Base-by-base conservation (phyloP, 768 basidiomycete species). In the Pleurotus cornucopiae region DNA sequence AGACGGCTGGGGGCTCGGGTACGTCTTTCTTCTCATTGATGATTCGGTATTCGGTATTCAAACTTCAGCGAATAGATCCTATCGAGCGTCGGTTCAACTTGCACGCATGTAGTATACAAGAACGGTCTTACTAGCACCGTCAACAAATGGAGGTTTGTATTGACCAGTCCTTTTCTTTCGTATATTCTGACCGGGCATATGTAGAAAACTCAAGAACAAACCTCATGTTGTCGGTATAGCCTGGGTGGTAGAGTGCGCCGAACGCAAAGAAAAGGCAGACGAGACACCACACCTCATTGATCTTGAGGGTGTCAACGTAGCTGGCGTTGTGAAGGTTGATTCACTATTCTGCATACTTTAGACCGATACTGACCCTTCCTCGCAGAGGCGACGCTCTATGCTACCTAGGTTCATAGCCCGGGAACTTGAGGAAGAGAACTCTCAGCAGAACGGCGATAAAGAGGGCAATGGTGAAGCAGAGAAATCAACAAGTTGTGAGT, bases 181-280 rank as follows among this genome's bases (percentile, higher is more conserved):
- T 5, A 21, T 25, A 26, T 13, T 25, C 48, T 47, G 14, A 14
- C 6, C 46, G 13, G 18, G 41, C 38, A 2, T 43, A 12, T 44
- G 7, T 34, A 89, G 88, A 52, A 65, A 83, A 47, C 71, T 90
- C 20, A 73, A 82, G 45, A 85, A 91, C 67, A 64, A 86, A 63
- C 93, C 93, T 0, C 61, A 73, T 21, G 84, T 92, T 13, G 88
- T 96, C 13, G 89, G 91, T 6, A 90, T 94, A 61, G 87, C 83
- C 14, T 94, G 93, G 93, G 88, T 95, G 4, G 89, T 94, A 2
- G 85, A 91, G 64, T 95, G 91, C 61, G 87, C 80, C 1, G 91
- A 94, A 62, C 81, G 84, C 59, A 76, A 79, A 45, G 68, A 68
- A 39, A 79, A 70, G 45, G 81, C 88, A 2, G 89, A 86, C 20